A percentile compares a stretch with the other conserved stretches of the same genome.
Evolutionary conservation across 2,329 filamentous ascomycete genomes (phyloP).

Genomic region (Fusarium abutilonis): DNA sequence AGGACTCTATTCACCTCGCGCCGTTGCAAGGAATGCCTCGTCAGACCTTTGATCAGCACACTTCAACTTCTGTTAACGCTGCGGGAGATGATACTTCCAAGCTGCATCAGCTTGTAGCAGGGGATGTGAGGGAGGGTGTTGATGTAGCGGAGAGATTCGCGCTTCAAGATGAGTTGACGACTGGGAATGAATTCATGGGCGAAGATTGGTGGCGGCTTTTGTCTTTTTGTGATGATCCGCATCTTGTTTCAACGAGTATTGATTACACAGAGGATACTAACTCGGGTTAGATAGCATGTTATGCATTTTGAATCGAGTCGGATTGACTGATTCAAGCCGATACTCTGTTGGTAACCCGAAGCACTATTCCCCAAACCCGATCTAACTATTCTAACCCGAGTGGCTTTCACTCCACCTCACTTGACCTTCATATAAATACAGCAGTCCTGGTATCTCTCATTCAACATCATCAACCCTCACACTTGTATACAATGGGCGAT

Average conservation of each 20-base stretch:
- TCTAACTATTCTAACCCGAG: constrained; percentile 5
- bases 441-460: fast-evolving
- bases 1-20: constrained; percentile 40
- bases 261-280: background rate
- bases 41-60: constrained; percentile 19
- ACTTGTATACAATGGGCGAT: constrained; percentile 2
- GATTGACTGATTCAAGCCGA: background rate
- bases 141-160: background rate
- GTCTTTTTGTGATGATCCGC: constrained; percentile 43
- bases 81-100: background rate
- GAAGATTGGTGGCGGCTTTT: constrained; percentile 42
- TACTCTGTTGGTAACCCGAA: constrained; percentile 11
- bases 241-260: constrained; percentile 38
- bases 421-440: background rate
- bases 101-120: constrained; percentile 1
- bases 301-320: background rate
- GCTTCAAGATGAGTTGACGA: constrained; percentile 2
- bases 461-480: fast-evolving
- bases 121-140: fast-evolving
- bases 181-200: constrained; percentile 22
- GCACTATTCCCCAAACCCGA: constrained; percentile 8
- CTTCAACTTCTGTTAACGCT: background rate
- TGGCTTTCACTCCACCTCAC: constrained; percentile 10
- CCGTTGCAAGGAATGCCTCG: constrained; percentile 41
- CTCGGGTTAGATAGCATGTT: background rate